Evolutionary conservation across 768 basidiomycete genomes (phyloP).

Genomic region (Mrakia hoshinonis): DNA sequence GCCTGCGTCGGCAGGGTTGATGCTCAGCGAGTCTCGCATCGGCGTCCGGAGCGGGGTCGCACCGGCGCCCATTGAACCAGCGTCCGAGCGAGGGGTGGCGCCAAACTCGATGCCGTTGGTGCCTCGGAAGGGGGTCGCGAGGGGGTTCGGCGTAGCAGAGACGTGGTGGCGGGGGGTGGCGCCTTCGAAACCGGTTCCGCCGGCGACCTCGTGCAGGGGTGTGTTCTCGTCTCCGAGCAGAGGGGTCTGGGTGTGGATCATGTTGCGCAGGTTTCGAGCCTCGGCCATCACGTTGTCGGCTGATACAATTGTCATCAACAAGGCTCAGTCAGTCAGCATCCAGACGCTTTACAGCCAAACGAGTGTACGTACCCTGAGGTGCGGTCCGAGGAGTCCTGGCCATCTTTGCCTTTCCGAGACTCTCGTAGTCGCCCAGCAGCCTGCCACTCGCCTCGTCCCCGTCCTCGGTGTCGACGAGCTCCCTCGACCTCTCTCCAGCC

Average conservation of each 20-base stretch:
- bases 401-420: slow-evolving; percentile 76
- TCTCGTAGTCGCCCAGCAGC: slow-evolving; percentile 85
- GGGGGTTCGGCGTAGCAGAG: slow-evolving; percentile 90
- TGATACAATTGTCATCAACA: no score
- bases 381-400: slow-evolving; percentile 90
- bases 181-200: slow-evolving; percentile 86
- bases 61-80: slow-evolving; percentile 43
- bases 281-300: slow-evolving; percentile 93
- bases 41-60: slow-evolving; percentile 90
- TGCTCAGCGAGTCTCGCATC: slow-evolving; percentile 77
- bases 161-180: slow-evolving; percentile 89
- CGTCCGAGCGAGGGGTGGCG: slow-evolving; percentile 44
- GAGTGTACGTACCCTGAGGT: slow-evolving; percentile 64
- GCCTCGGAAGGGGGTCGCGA: slow-evolving; percentile 67
- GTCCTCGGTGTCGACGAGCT: slow-evolving; percentile 63
- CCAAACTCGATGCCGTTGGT: slow-evolving; percentile 39
- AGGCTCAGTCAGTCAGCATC: no score
- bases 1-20: slow-evolving; percentile 61
- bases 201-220: slow-evolving; percentile 63
- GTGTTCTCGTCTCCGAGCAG: slow-evolving; percentile 96
- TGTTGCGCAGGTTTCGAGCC: slow-evolving; percentile 87
- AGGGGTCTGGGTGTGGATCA: slow-evolving; percentile 87
- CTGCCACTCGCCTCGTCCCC: slow-evolving; percentile 70
- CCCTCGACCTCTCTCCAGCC: slow-evolving; percentile 78
- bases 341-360: no score